Percentiles rank a stretch among this genome's conserved stretches.
Conservation (phyloP, 2,329 filamentous ascomycete genomes). For the Botryotinia convoluta region DNA sequence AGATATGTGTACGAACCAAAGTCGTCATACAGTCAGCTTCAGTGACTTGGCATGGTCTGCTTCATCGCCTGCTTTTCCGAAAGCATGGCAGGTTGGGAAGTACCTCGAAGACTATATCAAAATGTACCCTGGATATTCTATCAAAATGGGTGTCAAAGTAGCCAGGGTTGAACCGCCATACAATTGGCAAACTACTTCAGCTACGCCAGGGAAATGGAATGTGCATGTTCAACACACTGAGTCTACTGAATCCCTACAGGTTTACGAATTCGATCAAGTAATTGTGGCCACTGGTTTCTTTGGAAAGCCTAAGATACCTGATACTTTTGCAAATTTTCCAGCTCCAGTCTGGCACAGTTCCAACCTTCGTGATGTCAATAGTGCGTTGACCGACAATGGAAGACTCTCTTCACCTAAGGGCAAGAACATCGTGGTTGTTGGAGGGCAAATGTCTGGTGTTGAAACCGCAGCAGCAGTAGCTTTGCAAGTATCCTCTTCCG, state of each 20-base stretch:
- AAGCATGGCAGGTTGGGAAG: constrained; percentile 71
- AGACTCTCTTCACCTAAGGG: constrained; percentile 37
- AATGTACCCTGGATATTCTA: constrained; percentile 45
- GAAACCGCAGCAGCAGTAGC: constrained; percentile 74
- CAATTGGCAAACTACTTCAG: not conserved
- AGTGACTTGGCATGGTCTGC: constrained; percentile 70
- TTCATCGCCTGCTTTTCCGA: constrained; percentile 63
- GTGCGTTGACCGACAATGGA: constrained; percentile 44
- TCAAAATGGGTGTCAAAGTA: constrained; percentile 30
- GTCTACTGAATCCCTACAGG: not conserved
- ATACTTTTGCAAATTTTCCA: constrained; percentile 40
- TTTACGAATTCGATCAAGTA: constrained; percentile 61
- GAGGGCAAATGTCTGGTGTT: constrained; percentile 79
- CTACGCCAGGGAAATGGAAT: constrained; percentile 25
- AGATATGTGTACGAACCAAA: constrained; percentile 71
- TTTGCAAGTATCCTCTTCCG: constrained; percentile 64
- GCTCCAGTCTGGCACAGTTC: constrained; percentile 65
- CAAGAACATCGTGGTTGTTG: constrained; percentile 69
- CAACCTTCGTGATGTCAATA: constrained; percentile 55
- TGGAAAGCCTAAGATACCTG: constrained; percentile 55
- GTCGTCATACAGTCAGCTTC: constrained; percentile 70
- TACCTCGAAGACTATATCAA: constrained; percentile 66
- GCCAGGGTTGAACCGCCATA: constrained; percentile 21
- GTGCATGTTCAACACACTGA: constrained; percentile 23
- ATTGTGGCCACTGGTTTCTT: constrained; percentile 77